phyloP scores from a whole-genome alignment of 495 filamentous ascomycete species.

The Astrocystis sublimbata region DNA sequence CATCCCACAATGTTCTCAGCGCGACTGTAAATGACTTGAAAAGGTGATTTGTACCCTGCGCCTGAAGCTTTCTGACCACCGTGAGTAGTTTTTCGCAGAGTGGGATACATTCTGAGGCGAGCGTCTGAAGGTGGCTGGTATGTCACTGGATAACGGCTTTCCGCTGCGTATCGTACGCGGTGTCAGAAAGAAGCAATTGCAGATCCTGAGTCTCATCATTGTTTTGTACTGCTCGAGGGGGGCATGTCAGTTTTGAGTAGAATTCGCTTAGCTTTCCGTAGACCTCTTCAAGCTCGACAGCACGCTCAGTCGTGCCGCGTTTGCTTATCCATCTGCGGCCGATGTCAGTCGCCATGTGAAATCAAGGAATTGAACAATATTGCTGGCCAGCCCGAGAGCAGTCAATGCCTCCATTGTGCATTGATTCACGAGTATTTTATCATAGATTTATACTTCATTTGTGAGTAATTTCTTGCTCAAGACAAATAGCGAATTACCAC shows the following conservation, averaged over 20 bases:
- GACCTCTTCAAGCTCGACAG: background rate
- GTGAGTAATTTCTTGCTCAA: too few relatives aligned
- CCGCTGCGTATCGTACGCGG: background rate
- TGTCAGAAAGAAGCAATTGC: background rate
- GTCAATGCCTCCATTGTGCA: slow-evolving; percentile 33
- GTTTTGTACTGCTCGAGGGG: background rate
- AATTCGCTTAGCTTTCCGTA: background rate
- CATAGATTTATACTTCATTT: too few relatives aligned
- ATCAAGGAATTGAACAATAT: slow-evolving; percentile 35
- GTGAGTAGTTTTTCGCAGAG: background rate
- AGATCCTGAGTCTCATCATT: background rate
- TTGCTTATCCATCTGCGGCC: background rate
- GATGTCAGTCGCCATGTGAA: slow-evolving; percentile 19
- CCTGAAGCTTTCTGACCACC: background rate
- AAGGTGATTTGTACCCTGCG: background rate
- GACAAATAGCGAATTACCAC: too few relatives aligned
- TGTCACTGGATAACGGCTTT: background rate
- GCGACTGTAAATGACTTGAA: background rate
- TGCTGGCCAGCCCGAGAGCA: slow-evolving; percentile 30
- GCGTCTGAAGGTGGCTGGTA: background rate
- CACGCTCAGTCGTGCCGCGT: background rate
- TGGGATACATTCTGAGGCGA: background rate
- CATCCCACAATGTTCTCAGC: slow-evolving; percentile 12
- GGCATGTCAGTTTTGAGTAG: background rate
- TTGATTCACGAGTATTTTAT: too few relatives aligned